These are phyloP conservation scores for Coemansia sp. DNA, from an alignment of 192 early-diverging fungal genomes.

Conservation along the genomic window DNA sequence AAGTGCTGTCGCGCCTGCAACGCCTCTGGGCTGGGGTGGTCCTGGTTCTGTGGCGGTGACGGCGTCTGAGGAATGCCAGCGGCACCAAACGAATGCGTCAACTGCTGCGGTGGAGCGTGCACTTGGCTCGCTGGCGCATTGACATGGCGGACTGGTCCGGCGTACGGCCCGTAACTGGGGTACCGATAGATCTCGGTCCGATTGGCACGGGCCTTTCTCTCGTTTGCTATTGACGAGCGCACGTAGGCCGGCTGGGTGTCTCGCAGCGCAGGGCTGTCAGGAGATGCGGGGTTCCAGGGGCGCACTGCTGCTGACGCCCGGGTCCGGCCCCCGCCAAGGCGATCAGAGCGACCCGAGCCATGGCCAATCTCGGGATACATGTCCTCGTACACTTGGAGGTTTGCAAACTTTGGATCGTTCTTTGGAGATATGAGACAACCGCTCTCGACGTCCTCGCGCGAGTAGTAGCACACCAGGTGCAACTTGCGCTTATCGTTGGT, in stretches of 20 bases:
- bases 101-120: slow-evolving; percentile 3
- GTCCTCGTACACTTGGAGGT: slow-evolving; percentile 68
- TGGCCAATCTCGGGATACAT: slow-evolving; percentile 75
- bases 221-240: slow-evolving; percentile 26
- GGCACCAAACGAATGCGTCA: not conserved
- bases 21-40: not conserved
- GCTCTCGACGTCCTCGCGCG: slow-evolving; percentile 68
- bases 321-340: slow-evolving; percentile 26
- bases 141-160: slow-evolving; percentile 37
- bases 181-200: slow-evolving; percentile 40
- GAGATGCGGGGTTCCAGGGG: slow-evolving; percentile 16
- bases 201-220: slow-evolving; percentile 25
- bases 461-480: slow-evolving; percentile 90
- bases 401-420: slow-evolving; percentile 60
- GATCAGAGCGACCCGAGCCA: slow-evolving; percentile 31
- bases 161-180: slow-evolving; percentile 44
- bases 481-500: slow-evolving; percentile 77
- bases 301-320: slow-evolving; percentile 17
- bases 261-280: slow-evolving; percentile 9
- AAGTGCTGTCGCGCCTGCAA: not conserved
- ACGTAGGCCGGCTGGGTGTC: slow-evolving; percentile 28
- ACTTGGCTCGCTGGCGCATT: slow-evolving; percentile 7
- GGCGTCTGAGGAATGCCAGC: not conserved
- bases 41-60: not conserved
- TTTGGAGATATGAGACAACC: slow-evolving; percentile 67